Evolutionary conservation across 1,139 yeast species (phyloP), one percentile per base, ranked within the genome.

Genomic region (Sugiyamaella pinicola): DNA sequence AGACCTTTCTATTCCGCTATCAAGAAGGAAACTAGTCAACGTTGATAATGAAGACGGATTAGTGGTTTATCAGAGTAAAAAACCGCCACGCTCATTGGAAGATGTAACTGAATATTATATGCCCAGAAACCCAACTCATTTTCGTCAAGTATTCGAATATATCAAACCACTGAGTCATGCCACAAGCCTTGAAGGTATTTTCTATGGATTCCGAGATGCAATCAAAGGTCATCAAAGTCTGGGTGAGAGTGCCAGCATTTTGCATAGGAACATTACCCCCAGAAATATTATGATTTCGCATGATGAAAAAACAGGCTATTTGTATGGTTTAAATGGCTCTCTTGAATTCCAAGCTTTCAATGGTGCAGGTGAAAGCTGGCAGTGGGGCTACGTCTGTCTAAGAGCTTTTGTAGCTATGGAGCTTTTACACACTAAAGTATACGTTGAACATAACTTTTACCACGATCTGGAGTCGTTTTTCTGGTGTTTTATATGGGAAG

Each of bases 401-500:
- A 51, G 33, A 37, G 51, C 50, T 6, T 51, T 51, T 41, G 47
- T 47, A 13, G 54, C 54, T 2, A 37, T 47, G 42, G 54, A 51
- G 38, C 34, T 51, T n/a, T 29, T 51, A 3, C 38, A 33, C 21
- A 24, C 54, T 12, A 47, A 47, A 18, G 42, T 42, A 8, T 42
- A 15, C 31, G 48, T 51, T n/a, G 51, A 47, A 37, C 51, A 51
- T 47, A 46, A 47, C 21, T 51, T 51, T 24, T 47, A 47, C 35
- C 54, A 51, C 22, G 54, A 51, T 37, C 24, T 51, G 13, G 54
- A 51, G 35, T 51, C 54, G 31, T 47, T 51, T 28, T 51, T 51
- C 34, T 51, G 54, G 54, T 41, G 34, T 33, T 35, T 51, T 7
- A 8, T 51, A 13, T 51, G 54, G 54, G 54, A 51, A 31, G 13